Evolutionary conservation across 2,329 filamentous ascomycete genomes (phyloP).

Genomic region (Tricladium varicosporioides): DNA sequence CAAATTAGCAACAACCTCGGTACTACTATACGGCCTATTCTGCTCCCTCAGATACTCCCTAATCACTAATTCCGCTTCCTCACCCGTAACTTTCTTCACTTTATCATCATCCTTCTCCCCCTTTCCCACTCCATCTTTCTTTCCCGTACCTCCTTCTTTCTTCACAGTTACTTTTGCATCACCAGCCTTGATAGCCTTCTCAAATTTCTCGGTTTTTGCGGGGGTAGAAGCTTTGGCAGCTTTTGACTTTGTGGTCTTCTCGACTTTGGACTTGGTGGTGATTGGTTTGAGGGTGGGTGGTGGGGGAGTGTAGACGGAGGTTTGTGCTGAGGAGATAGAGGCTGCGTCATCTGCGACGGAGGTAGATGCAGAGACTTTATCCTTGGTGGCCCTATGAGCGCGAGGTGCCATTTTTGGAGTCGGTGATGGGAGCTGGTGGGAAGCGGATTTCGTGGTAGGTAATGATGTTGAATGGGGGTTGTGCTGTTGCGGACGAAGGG

Average conservation of each 20-base stretch:
- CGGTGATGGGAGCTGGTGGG: neutral
- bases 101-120: constrained; percentile 23
- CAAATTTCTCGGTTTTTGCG: constrained; percentile 3
- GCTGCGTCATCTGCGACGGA: constrained; percentile 5
- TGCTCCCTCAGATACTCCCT: constrained; percentile 36
- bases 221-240: neutral
- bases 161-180: constrained; percentile 2
- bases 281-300: constrained; percentile 18
- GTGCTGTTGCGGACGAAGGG: no score
- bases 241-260: constrained; percentile 16
- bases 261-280: constrained; percentile 23
- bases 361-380: constrained; percentile 12
- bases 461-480: no score
- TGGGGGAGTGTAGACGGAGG: no score
- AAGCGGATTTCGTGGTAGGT: neutral
- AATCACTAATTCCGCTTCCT: constrained; percentile 36
- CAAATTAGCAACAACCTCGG: constrained; percentile 59
- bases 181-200: constrained; percentile 9
- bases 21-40: constrained; percentile 42
- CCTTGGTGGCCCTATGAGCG: constrained; percentile 17
- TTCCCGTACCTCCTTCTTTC: constrained; percentile 3
- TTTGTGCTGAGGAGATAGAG: neutral
- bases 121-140: constrained; percentile 17
- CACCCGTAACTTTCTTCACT: constrained; percentile 27
- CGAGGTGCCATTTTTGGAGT: constrained; percentile 21